Base-by-base conservation (phyloP, 2,329 filamentous ascomycete genomes). In the Calonectria naviculata region DNA sequence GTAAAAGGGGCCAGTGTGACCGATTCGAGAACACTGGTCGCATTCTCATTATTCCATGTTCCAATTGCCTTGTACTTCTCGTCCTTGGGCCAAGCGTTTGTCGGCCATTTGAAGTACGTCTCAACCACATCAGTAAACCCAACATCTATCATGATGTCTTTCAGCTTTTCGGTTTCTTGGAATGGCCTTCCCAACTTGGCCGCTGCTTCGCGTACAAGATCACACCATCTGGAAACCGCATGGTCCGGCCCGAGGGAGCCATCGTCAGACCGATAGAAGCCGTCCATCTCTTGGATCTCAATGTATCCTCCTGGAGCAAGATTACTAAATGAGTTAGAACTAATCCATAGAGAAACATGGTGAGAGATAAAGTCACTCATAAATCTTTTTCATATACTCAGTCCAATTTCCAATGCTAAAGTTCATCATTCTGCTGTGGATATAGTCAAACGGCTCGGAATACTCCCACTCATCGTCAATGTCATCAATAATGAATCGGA, bases 1-100 rank as follows among this genome's bases (percentile, higher is more conserved):
- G 66, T 64, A 15, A 68, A 63, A 1, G 60, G 36, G 2, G 58
- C 66, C 21, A 68, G 17, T 6, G 26, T 62, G 21, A 31, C 58
- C 7, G 44, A 58, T 12, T 64, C 66, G 26, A 68, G 38, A 19
- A 29, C 66, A 15, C 13, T 13, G 12, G 24, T 46, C 6, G 47
- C 41, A 17, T 68, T 68, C 3, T 54, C 58, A 19, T 63, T 52
- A 19, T 68, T 68, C 66, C 66, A 68, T 26, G n/a, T 21, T 17
- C 66, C 66, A 17, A 68, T 42, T 7, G 42, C 47, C 24, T 68
- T 68, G 41, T 47, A 38, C 19, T 47, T 47, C 49, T 46, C 46
- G 15, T 58, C 60, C 29, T 56, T 46, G 15, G 66, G 47, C 66
- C 66, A 68, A 8, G 36, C n/a, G 26, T 68, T 68, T 4, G 60